Conservation (phyloP, 2,329 filamentous ascomycete species). For the Colletotrichum sp. region DNA sequence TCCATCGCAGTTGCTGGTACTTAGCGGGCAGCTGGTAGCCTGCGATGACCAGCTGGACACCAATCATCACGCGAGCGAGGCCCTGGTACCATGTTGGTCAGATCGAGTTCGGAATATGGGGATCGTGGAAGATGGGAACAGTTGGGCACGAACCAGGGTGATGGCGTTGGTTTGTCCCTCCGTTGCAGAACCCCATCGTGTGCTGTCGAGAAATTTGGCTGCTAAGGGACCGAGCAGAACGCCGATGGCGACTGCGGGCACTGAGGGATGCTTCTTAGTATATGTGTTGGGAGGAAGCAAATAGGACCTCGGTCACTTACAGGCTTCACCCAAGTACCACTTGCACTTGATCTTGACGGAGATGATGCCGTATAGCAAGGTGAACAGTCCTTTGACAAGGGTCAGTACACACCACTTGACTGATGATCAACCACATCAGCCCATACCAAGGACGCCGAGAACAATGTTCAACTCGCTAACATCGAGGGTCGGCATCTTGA, state of each 20-base stretch:
- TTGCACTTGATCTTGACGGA: slow-evolving; percentile 57
- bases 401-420: background rate
- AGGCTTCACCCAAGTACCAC: slow-evolving; percentile 62
- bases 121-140: background rate
- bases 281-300: too few relatives aligned
- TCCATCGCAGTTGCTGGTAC: slow-evolving; percentile 54
- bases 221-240: slow-evolving; percentile 59
- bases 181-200: slow-evolving; percentile 41
- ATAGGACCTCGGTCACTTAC: too few relatives aligned
- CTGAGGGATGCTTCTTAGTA: slow-evolving; percentile 32
- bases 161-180: slow-evolving; percentile 36
- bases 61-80: slow-evolving; percentile 63
- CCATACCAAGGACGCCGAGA: slow-evolving; percentile 46
- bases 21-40: slow-evolving; percentile 66
- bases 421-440: background rate
- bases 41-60: slow-evolving; percentile 65
- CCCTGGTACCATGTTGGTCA: slow-evolving; percentile 31
- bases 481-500: slow-evolving; percentile 27
- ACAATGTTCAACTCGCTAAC: slow-evolving; percentile 51
- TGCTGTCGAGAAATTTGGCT: slow-evolving; percentile 55
- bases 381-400: slow-evolving; percentile 45
- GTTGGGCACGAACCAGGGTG: slow-evolving; percentile 37
- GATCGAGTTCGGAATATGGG: background rate
- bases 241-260: slow-evolving; percentile 60
- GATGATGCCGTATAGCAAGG: slow-evolving; percentile 52